Conservation (phyloP, 768 basidiomycete genomes). For the Macrolepiota dolichaula region DNA sequence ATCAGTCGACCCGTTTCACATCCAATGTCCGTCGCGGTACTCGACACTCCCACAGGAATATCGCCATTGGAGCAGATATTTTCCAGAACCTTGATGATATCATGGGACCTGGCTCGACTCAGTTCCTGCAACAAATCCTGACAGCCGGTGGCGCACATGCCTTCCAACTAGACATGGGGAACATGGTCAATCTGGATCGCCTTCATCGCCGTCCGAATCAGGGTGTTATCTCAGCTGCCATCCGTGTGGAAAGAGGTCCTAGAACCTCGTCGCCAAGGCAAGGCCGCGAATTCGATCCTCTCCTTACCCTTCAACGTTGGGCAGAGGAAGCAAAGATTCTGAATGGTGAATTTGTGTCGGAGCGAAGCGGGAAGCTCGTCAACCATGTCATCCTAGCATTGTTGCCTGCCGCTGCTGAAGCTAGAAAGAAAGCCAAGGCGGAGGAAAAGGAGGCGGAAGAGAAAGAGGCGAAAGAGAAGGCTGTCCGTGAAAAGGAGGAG, state of each 20-base stretch:
- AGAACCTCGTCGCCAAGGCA: slow-evolving; percentile 38
- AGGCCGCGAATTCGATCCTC: slow-evolving; percentile 68
- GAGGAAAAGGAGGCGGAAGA: slow-evolving; percentile 55
- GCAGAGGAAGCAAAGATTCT: slow-evolving; percentile 81
- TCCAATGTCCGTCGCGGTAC: slow-evolving; percentile 42
- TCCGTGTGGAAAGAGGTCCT: slow-evolving; percentile 58
- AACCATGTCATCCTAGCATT: slow-evolving; percentile 74
- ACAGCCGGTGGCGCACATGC: slow-evolving; percentile 59
- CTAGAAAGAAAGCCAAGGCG: slow-evolving; percentile 52
- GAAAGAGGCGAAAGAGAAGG: slow-evolving; percentile 47
- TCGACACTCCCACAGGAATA: slow-evolving; percentile 56
- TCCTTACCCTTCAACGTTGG: slow-evolving; percentile 86
- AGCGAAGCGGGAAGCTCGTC: slow-evolving; percentile 61
- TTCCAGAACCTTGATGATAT: slow-evolving; percentile 78
- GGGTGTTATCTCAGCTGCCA: slow-evolving; percentile 47
- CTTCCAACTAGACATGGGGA: slow-evolving; percentile 75
- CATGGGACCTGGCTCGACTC: slow-evolving; percentile 76
- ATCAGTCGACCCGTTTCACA: slow-evolving; percentile 37
- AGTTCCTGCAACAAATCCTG: slow-evolving; percentile 82
- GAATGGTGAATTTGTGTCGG: slow-evolving; percentile 69
- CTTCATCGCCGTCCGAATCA: slow-evolving; percentile 48
- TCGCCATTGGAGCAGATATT: slow-evolving; percentile 53
- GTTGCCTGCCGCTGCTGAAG: slow-evolving; percentile 75
- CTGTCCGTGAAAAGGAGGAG: slow-evolving; percentile 26
- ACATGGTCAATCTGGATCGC: slow-evolving; percentile 59